These are phyloP conservation scores for Thalassiosira hispida DNA, from an alignment of 352 stramenopile genomes.

Conservation along the genomic window DNA sequence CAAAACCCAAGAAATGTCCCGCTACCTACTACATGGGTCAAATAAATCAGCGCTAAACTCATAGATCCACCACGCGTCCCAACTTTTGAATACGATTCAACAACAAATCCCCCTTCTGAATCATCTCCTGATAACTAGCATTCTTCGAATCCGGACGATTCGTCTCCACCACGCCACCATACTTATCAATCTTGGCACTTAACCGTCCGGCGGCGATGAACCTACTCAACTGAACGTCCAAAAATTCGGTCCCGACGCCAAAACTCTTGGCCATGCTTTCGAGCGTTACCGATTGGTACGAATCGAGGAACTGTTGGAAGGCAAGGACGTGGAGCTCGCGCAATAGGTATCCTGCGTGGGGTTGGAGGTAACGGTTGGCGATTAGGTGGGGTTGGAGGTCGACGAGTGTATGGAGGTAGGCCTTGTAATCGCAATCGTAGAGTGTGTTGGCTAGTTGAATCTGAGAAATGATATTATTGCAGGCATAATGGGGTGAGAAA, in stretches of 20 bases:
- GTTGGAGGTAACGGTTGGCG: constrained; percentile 93
- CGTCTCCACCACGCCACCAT: constrained; percentile 97
- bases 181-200: constrained; percentile 99
- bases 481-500: too few species aligned
- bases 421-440: constrained; percentile 98
- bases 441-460: constrained; percentile 91
- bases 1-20: too few species aligned
- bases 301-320: constrained; percentile 98
- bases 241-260: constrained; percentile 92
- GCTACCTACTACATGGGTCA: too few species aligned
- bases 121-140: constrained; percentile 97
- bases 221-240: constrained; percentile 95
- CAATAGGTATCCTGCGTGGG: constrained; percentile 92
- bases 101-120: constrained; percentile 98
- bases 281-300: constrained; percentile 96
- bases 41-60: too few species aligned
- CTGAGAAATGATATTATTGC: too few species aligned
- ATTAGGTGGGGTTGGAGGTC: constrained; percentile 81
- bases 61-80: constrained; percentile 93
- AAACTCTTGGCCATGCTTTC: constrained; percentile 96
- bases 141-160: constrained; percentile 98
- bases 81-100: constrained; percentile 99
- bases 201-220: constrained; percentile 97
- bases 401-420: constrained; percentile 94
- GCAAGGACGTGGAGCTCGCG: constrained; percentile 96